phyloP scores from a whole-genome alignment of 73 alveolate genomes.

The Paramecium biaurelia region DNA sequence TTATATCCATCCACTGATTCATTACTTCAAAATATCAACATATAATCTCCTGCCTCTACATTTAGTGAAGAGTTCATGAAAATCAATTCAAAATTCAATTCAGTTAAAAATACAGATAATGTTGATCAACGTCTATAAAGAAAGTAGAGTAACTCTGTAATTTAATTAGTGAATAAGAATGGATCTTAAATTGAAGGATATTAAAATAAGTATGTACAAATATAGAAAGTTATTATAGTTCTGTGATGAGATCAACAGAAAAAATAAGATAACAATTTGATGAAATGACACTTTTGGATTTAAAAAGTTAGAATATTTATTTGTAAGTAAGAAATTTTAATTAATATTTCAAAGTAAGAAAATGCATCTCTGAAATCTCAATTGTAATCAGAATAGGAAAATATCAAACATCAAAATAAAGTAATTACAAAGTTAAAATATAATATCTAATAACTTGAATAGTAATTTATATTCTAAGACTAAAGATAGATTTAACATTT shows the following conservation, averaged over 20 bases:
- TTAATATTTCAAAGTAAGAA: not conserved
- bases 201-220: not conserved
- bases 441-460: not conserved
- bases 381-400: not conserved
- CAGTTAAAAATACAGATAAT: slow-evolving; percentile 4
- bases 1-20: not conserved
- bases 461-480: not conserved
- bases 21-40: not conserved
- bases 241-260: not conserved
- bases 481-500: not conserved
- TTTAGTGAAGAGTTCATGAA: slow-evolving; percentile 13
- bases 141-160: not conserved
- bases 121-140: not conserved
- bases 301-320: not conserved
- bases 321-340: not conserved
- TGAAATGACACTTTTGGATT: not conserved
- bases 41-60: not conserved
- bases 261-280: not conserved
- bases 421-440: not conserved
- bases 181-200: not conserved
- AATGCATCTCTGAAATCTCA: not conserved
- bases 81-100: not conserved
- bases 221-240: not conserved
- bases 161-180: not conserved
- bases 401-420: not conserved